phyloP scores from a whole-genome alignment of 768 basidiomycete genomes.

The Pulveroboletus sp. region DNA sequence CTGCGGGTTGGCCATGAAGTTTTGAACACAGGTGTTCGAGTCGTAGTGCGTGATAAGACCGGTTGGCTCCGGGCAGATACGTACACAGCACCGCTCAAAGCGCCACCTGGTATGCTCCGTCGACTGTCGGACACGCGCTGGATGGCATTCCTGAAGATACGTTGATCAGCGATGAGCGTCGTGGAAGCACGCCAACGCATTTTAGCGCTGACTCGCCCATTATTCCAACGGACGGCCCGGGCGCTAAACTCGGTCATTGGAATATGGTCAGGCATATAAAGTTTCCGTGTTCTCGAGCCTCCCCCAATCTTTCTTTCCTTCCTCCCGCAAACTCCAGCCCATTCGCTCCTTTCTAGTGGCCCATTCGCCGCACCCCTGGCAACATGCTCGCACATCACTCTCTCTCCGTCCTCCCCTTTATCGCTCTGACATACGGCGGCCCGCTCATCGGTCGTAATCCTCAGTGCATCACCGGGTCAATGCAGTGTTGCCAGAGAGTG shows the following conservation, averaged over 20 bases:
- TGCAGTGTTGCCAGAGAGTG: constrained; percentile 20
- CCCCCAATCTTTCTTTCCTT: constrained; percentile 6
- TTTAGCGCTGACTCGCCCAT: constrained; percentile 6
- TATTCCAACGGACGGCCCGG: neutral
- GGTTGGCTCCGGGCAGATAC: neutral
- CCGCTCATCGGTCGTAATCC: constrained; percentile 25
- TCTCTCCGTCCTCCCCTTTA: constrained; percentile 16
- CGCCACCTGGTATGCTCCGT: neutral
- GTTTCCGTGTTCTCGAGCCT: neutral
- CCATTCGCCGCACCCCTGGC: constrained; percentile 4
- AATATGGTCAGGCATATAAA: constrained; percentile 21
- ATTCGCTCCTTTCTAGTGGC: constrained; percentile 20
- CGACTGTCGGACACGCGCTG: neutral
- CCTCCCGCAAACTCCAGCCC: constrained; percentile 11
- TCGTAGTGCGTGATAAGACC: too few relatives aligned
- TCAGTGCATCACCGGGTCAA: constrained; percentile 17
- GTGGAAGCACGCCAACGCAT: neutral
- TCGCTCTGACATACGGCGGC: constrained; percentile 13
- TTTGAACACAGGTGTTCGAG: neutral
- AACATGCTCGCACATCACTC: constrained; percentile 13
- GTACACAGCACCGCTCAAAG: constrained; percentile 5
- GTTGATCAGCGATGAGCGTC: neutral
- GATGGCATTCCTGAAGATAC: neutral
- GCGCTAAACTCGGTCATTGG: constrained; percentile 12
- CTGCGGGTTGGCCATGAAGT: neutral